Percentiles rank a stretch among this genome's conserved stretches.
Conservation (phyloP, 371 early-diverging fungal species). For the Mucor ambiguus region DNA sequence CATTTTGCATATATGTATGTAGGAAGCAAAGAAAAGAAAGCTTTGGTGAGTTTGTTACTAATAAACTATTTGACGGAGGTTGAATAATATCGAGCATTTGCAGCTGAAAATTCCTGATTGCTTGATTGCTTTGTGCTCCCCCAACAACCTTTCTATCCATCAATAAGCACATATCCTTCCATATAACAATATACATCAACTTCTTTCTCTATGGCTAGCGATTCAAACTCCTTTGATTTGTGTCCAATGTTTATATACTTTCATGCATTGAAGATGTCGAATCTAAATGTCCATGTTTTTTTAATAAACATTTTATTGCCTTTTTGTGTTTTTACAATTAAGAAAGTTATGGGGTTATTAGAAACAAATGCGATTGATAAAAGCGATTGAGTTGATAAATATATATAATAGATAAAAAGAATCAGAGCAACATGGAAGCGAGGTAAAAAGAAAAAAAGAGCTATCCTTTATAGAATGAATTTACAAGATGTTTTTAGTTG, state of each 20-base stretch:
- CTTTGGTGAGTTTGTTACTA: neutral
- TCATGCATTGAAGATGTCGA: neutral
- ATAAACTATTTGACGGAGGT: neutral
- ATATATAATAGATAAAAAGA: constrained; percentile 1
- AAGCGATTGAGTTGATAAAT: neutral
- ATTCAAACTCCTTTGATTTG: neutral
- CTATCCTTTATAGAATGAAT: neutral
- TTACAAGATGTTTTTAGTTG: neutral
- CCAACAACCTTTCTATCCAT: neutral
- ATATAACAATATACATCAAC: neutral
- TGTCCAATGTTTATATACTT: neutral
- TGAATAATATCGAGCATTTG: neutral
- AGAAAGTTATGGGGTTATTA: neutral
- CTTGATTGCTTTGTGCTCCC: neutral
- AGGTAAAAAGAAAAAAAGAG: neutral
- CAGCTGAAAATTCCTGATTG: neutral
- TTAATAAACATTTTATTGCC: neutral
- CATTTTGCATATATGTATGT: neutral
- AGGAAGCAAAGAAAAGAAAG: neutral
- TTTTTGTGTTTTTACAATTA: neutral
- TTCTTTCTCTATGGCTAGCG: neutral
- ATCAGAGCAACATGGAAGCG: neutral
- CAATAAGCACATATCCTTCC: neutral
- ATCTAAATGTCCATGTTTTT: neutral
- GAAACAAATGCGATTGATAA: neutral